Base-by-base conservation (phyloP, 2,329 filamentous ascomycete genomes). In the Tolypocladium capitatum region DNA sequence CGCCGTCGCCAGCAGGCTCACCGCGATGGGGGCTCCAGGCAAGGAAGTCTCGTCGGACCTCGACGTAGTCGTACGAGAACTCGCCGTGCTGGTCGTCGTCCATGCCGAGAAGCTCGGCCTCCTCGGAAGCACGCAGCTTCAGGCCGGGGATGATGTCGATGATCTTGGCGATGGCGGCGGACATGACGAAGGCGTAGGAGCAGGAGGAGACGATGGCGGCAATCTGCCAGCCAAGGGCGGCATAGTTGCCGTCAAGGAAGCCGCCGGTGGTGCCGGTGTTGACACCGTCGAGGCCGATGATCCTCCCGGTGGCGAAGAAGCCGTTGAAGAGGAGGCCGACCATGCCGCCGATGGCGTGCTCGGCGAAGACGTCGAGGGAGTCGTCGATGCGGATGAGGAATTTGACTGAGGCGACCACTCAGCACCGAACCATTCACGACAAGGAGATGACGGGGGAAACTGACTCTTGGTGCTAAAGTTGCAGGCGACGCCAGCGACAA, bases 21-120 rank as follows among this genome's bases (percentile, higher is more conserved):
- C 71, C 73, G 60, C 83, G 83, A 32, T 83, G 80, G 1, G 86
- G 86, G 30, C 84, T 90, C 86, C 86, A 92, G 50, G 86, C 86
- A 35, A 92, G 78, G 73, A 90, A 92, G 68, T 92, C 86, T 59
- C 86, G 81, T 61, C 86, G 83, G 50, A 91, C 85, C 74, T 92
- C 86, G 55, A 92, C 86, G 64, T 91, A 92, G 65, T 92, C 86
- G 72, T 91, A 91, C 13, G 86, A 86, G 62, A 91, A 92, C 68
- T 92, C 86, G 66, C 86, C 86, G 57, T 91, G 84, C 69, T 92
- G 86, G 68, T 91, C 86, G 62, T 91, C 86, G 60, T 92, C 86
- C 84, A 91, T 90, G 56, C 86, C 86, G 48, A 91, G 78, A 13
- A 91, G 78, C 67, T 92, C 86, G 24, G 86, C 86, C 66, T 90